These are phyloP conservation scores for Apodospora peruviana DNA, from an alignment of 495 filamentous ascomycete species.

Conservation along the genomic window DNA sequence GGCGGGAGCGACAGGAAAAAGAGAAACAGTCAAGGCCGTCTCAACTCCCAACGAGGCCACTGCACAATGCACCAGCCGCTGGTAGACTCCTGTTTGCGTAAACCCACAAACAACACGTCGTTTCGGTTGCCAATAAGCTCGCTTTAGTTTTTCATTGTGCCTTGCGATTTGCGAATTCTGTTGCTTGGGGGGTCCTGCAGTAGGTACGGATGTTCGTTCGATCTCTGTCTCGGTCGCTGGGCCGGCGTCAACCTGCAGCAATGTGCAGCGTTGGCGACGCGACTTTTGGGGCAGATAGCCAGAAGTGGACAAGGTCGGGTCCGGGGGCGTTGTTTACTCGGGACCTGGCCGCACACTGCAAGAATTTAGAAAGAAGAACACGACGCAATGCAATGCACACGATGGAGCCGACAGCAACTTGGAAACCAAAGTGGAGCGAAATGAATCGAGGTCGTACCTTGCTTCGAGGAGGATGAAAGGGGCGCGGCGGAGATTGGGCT, in stretches of 20 bases:
- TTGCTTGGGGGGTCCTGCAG: not conserved
- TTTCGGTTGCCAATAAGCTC: slow-evolving; percentile 9
- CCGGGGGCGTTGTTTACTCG: not conserved
- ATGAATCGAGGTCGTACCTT: not conserved
- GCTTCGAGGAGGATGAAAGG: not conserved
- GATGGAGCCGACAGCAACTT: not conserved
- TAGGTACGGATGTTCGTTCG: not conserved
- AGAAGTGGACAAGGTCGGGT: not conserved
- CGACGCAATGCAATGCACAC: not conserved
- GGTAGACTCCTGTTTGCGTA: slow-evolving; percentile 13
- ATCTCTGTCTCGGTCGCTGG: not conserved
- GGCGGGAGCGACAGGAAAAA: slow-evolving; percentile 9
- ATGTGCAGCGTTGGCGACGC: slow-evolving; percentile 1
- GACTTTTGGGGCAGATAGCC: not conserved
- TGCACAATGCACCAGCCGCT: slow-evolving; percentile 11
- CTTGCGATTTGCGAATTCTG: not conserved
- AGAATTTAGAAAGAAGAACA: not conserved
- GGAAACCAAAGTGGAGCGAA: not conserved
- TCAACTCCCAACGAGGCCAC: too few species aligned
- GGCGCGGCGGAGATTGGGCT: not conserved
- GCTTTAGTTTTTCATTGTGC: slow-evolving; percentile 13
- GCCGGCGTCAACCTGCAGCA: slow-evolving; percentile 1
- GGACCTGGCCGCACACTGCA: not conserved
- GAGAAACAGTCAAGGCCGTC: slow-evolving; percentile 10
- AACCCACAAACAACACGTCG: slow-evolving; percentile 5